A percentile compares a stretch with the other conserved stretches of the same genome.
Evolutionary conservation across 371 early-diverging fungal species (phyloP).

Genomic region (Syncephalastrum monosporum): DNA sequence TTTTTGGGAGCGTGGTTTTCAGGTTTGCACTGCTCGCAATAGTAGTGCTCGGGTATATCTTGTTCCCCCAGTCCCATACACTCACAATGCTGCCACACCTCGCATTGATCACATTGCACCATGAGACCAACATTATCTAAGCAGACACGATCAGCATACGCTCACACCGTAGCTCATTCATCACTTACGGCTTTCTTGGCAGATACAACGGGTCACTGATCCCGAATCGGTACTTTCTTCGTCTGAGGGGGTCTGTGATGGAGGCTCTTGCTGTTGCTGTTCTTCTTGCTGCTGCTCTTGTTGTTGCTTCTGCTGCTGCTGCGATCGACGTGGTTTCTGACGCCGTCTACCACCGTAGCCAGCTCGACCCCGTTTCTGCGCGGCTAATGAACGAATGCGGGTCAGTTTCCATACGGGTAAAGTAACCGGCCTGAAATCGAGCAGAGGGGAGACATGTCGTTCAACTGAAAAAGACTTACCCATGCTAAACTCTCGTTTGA

Average conservation of each 20-base stretch:
- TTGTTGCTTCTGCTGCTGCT: constrained; percentile 7
- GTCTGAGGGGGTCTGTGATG: constrained; percentile 33
- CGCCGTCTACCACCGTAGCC: constrained; percentile 20
- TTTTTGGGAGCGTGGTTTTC: constrained; percentile 56
- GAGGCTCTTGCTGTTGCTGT: constrained; percentile 2
- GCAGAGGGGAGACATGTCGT: too few species aligned
- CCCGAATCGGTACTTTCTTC: constrained; percentile 60
- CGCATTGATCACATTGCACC: constrained; percentile 89
- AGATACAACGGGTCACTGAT: constrained; percentile 80
- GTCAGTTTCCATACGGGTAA: too few species aligned
- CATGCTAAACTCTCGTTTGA: too few species aligned
- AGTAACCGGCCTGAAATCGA: too few species aligned
- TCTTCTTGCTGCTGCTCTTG: constrained; percentile 4
- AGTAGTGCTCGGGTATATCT: constrained; percentile 82
- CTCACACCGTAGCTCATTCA: constrained; percentile 37
- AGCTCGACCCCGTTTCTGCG: constrained; percentile 29
- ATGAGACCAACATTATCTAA: constrained; percentile 75
- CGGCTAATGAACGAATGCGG: constrained; percentile 9
- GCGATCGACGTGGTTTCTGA: constrained; percentile 18
- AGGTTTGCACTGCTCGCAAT: constrained; percentile 85
- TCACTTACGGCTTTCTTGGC: constrained; percentile 69
- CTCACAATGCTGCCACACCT: constrained; percentile 90
- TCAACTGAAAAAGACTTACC: too few species aligned
- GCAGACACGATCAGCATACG: constrained; percentile 36
- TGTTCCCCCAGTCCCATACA: constrained; percentile 74